Evolutionary conservation across 2,329 filamentous ascomycete species (phyloP), one percentile per base, ranked within the genome.

Genomic region (Keithomyces neogunnii): DNA sequence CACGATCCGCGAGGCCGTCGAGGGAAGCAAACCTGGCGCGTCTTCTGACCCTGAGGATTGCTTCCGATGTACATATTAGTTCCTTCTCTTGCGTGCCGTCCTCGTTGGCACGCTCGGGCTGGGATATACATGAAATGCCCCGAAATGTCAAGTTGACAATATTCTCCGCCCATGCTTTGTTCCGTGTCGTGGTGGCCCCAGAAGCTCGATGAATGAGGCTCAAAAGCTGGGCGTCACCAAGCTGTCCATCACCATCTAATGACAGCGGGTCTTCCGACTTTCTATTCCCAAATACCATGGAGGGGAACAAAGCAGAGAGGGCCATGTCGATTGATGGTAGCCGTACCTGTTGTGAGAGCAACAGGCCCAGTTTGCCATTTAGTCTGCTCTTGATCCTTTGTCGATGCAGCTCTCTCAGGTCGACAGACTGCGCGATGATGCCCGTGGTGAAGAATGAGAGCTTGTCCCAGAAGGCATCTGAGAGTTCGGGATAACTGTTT

Each of bases 81-180:
- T 55, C 47, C 50, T 19, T 52, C 48, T 26, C 52, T 50, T 48
- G 53, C 3, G 46, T 51, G 19, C 53, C 56, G 6, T 52, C 33
- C 32, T 53, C 49, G 28, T 45, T 39, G 6, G 32, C 49, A 13
- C 57, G 52, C 13, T 45, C 51, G 9, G 50, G 32, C 48, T 51
- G 53, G 1, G 53, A 38, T 28, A 58, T 53, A 1, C 59, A 55
- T 52, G 69, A 67, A 30, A 78, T 65, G 11, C 72, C 75, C 53
- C 69, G 74, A 59, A 83, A 84, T n/a, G 70, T 72, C 47, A 88
- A 69, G 47, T 75, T 73, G 31, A 87, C 72, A 36, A 74, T 73
- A 53, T 86, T 76, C 40, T 74, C 71, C 2, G 81, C 81, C 83
- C 83, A 86, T 3, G 71, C 65, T 35, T 63, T 65, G 52, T 64